These are phyloP conservation scores for Rhodamnia rubescens DNA, from an alignment of 345 rosid genomes.

Conservation along the genomic window DNA sequence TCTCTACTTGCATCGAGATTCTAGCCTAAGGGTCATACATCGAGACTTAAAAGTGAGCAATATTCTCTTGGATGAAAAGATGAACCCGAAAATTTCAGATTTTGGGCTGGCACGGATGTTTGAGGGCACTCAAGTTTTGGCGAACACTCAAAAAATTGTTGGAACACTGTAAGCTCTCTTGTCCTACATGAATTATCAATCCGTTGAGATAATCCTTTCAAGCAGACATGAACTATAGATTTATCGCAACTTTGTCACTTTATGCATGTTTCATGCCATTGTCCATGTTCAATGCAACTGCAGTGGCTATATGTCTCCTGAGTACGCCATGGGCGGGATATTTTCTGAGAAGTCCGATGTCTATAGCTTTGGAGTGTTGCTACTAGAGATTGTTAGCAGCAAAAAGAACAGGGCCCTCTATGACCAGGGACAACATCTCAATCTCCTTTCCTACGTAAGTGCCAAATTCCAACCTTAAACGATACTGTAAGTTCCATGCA, in stretches of 20 bases:
- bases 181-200: neutral
- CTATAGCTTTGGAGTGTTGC: slow-evolving; percentile 14
- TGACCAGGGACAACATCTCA: neutral
- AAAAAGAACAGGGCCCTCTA: neutral
- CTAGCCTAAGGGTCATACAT: slow-evolving; percentile 23
- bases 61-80: slow-evolving; percentile 13
- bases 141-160: slow-evolving; percentile 8
- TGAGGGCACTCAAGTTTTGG: neutral
- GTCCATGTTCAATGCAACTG: neutral
- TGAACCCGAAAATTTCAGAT: slow-evolving; percentile 31
- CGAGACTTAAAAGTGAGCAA: slow-evolving; percentile 25
- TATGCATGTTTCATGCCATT: neutral
- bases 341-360: neutral
- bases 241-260: neutral
- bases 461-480: neutral
- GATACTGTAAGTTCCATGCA: neutral
- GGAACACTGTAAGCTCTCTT: slow-evolving; percentile 12
- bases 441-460: slow-evolving; percentile 8
- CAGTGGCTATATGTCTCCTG: no score
- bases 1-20: slow-evolving; percentile 26
- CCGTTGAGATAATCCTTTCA: neutral
- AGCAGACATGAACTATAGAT: neutral
- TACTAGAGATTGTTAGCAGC: slow-evolving; percentile 14
- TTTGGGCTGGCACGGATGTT: slow-evolving; percentile 26
- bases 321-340: no score